Evolutionary conservation across 768 basidiomycete genomes (phyloP).

Genomic region (Hydnomerulius pinastri): DNA sequence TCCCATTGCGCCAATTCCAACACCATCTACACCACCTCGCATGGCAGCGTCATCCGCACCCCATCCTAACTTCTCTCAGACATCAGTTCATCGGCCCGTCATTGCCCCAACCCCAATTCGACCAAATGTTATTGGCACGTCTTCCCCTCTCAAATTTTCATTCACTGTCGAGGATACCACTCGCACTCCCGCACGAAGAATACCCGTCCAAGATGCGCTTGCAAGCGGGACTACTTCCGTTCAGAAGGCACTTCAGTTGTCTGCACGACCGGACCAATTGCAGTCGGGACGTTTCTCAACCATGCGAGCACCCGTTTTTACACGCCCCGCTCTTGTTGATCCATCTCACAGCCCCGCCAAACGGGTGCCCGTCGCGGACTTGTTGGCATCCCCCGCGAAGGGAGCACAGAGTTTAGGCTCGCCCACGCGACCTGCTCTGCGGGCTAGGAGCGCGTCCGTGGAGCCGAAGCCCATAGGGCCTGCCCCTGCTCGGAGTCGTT

Average conservation of each 20-base stretch:
- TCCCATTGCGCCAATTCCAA: constrained; percentile 20
- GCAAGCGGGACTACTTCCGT: constrained; percentile 52
- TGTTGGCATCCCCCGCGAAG: constrained; percentile 27
- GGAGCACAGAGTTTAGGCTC: constrained; percentile 6
- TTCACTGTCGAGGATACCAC: constrained; percentile 38
- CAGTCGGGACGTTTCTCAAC: constrained; percentile 14
- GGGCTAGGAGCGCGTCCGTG: constrained; percentile 35
- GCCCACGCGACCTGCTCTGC: constrained; percentile 19
- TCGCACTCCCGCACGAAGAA: constrained; percentile 65
- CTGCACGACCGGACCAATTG: constrained; percentile 23
- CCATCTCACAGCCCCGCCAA: constrained; percentile 39
- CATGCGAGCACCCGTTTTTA: constrained; percentile 39
- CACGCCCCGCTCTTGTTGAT: constrained; percentile 39
- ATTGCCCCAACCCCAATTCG: constrained; percentile 32
- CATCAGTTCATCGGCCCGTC: constrained; percentile 26
- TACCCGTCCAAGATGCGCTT: constrained; percentile 56
- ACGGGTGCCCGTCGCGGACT: constrained; percentile 33
- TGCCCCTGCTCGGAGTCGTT: constrained; percentile 26
- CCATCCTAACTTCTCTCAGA: constrained; percentile 19
- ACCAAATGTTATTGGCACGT: constrained; percentile 12
- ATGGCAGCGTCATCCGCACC: constrained; percentile 13
- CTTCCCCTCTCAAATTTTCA: constrained; percentile 38
- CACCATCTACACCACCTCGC: constrained; percentile 21
- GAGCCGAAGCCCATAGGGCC: constrained; percentile 31
- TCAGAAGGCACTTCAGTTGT: constrained; percentile 43